Conservation (phyloP, 2,329 filamentous ascomycete genomes). For the Trichoderma gracile region DNA sequence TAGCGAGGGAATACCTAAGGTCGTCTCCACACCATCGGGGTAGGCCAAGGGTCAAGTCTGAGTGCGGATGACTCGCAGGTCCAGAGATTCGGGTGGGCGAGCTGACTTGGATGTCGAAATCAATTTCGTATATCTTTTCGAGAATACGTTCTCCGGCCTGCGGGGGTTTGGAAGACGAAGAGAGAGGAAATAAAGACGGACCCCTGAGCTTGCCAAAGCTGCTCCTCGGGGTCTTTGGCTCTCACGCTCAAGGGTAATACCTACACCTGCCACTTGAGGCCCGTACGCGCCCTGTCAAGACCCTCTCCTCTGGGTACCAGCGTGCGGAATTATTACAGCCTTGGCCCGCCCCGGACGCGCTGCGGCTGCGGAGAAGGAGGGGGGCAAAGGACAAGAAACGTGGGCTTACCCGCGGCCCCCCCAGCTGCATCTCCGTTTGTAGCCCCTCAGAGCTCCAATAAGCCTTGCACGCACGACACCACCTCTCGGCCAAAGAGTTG, state of each 20-base stretch:
- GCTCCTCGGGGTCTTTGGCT: not conserved
- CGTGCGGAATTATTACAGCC: not conserved
- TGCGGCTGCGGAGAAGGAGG: constrained; percentile 6
- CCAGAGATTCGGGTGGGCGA: not conserved
- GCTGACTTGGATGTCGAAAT: not conserved
- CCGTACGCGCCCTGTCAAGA: not conserved
- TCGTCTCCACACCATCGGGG: constrained; percentile 1
- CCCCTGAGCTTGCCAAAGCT: not conserved
- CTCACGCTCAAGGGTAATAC: not conserved
- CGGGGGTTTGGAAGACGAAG: not conserved
- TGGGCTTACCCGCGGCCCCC: constrained; percentile 9
- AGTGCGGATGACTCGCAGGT: constrained; percentile 4
- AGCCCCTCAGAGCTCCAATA: constrained; percentile 13
- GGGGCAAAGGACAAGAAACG: not conserved
- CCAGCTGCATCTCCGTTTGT: constrained; percentile 6
- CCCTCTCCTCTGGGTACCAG: not conserved
- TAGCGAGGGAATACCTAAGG: not conserved
- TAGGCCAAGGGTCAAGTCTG: constrained; percentile 5
- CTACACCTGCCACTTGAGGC: not conserved
- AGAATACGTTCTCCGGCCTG: not conserved
- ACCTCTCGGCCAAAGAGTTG: not conserved
- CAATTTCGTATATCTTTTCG: not conserved
- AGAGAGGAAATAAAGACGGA: not conserved
- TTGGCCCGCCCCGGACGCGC: constrained; percentile 8
- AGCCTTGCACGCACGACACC: constrained; percentile 4